Evolutionary conservation across 208 protist genomes (phyloP), one percentile per base, ranked within the genome.

Genomic region (Trypanosoma conorhini): DNA sequence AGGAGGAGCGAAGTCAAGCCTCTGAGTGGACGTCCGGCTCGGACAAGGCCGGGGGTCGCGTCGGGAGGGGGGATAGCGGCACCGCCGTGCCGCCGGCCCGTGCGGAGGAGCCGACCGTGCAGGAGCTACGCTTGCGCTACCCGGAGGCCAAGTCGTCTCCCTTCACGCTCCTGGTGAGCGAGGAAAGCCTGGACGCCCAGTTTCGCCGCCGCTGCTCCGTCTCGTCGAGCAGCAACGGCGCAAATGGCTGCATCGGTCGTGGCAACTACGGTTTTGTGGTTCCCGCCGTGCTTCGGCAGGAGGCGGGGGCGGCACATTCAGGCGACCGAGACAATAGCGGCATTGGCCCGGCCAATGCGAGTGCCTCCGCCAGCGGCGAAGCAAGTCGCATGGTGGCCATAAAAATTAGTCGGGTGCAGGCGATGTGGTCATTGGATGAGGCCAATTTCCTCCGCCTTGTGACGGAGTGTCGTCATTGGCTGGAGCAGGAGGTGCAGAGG

Each of bases 221-320:
- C 5, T 74, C 69, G 9, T 61, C 40, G 21, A 55, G 61, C 46
- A 55, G 1, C 0, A 62, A 30, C 40, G 42, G 62, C 9, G 42
- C 67, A 19, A 40, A 35, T 12, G 5, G 40, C 0, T 67, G 61
- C 28, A 21, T 66, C 3, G 69, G 69, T 26, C 69, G 69, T 31
- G 69, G 69, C 1, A 67, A 66, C 54, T 74, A 68, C 52, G 69
- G 69, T n/a, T 62, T 74, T 67, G 69, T 74, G 9, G 51, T 74
- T 38, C 69, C 69, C 19, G 69, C 69, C 46, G 28, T 55, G 0
- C 48, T 15, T 24, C 5, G 0, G 35, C 10, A 44, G 4, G 38
- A 35, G 28, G 42, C 8, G 21, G 26, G 38, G 33, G 26, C 0
- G 31, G 22, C 30, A 5, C 30, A 19, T 38, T 51, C 35, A 48